These are phyloP conservation scores for Bryopsis sp. DNA, from an alignment of 139 green algal species.

Conservation along the genomic window DNA sequence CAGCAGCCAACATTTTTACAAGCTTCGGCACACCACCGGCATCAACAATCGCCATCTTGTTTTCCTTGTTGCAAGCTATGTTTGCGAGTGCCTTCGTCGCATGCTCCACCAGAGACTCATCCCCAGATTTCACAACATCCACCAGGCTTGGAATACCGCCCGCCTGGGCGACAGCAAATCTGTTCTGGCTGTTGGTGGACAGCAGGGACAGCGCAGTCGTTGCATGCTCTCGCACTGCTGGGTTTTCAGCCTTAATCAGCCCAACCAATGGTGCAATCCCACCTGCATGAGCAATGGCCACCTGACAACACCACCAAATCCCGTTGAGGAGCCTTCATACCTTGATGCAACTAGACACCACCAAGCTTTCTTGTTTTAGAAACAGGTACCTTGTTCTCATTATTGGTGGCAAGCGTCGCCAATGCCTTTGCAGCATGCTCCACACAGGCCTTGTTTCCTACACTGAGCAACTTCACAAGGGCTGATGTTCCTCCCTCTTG, in stretches of 20 bases:
- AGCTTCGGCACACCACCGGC: slow-evolving; percentile 17
- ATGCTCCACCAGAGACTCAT: slow-evolving; percentile 13
- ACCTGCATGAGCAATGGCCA: slow-evolving; percentile 15
- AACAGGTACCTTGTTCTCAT: slow-evolving; percentile 22
- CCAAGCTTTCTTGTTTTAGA: neutral
- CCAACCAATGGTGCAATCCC: slow-evolving; percentile 1
- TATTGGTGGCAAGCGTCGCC: neutral
- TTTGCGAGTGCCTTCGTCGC: slow-evolving; percentile 23
- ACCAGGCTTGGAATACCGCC: slow-evolving; percentile 22
- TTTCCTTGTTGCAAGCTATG: slow-evolving; percentile 23
- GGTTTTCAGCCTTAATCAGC: slow-evolving; percentile 14
- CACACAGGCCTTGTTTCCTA: slow-evolving; percentile 20
- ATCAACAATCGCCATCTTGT: slow-evolving; percentile 23
- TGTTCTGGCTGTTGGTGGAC: slow-evolving; percentile 27
- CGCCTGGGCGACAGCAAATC: slow-evolving; percentile 20
- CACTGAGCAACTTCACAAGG: slow-evolving; percentile 10
- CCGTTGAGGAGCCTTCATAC: neutral
- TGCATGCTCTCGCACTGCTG: neutral
- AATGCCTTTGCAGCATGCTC: slow-evolving; percentile 16
- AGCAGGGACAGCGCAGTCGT: slow-evolving; percentile 5
- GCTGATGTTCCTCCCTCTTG: slow-evolving; percentile 12
- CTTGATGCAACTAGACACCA: neutral
- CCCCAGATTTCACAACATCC: slow-evolving; percentile 13
- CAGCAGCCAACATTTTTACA: slow-evolving; percentile 16
- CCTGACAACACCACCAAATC: neutral